Evolutionary conservation across 208 protist species (phyloP).

Genomic region (Crithidia thermophila): DNA sequence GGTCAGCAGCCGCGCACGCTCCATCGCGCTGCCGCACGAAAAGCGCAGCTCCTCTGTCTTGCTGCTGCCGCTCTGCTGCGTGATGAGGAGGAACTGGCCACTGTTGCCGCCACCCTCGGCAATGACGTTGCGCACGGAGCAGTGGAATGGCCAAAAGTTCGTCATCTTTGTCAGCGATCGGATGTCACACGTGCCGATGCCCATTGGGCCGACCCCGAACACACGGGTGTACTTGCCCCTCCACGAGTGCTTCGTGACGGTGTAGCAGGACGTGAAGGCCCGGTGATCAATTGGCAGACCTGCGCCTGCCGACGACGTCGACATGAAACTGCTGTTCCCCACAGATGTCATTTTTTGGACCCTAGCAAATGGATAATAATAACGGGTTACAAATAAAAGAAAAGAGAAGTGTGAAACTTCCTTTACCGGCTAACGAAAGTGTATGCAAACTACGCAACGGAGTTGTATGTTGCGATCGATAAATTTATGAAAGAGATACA

Average conservation of each 20-base stretch:
- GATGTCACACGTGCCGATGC: constrained; percentile 79
- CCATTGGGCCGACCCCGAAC: constrained; percentile 60
- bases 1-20: constrained; percentile 89
- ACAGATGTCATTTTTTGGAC: not conserved
- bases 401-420: no score
- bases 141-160: constrained; percentile 76
- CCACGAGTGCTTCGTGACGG: constrained; percentile 89
- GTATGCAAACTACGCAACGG: no score
- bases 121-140: constrained; percentile 37
- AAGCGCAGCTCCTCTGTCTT: constrained; percentile 76
- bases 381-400: no score
- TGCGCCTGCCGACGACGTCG: not conserved
- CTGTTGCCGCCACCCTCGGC: constrained; percentile 32
- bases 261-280: constrained; percentile 71
- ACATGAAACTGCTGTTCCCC: constrained; percentile 17
- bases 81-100: constrained; percentile 61
- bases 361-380: not conserved
- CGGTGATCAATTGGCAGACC: constrained; percentile 21
- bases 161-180: constrained; percentile 76
- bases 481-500: not conserved
- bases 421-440: no score
- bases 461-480: not conserved
- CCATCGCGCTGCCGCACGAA: constrained; percentile 36
- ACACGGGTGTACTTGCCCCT: constrained; percentile 87
- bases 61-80: constrained; percentile 28